These are phyloP conservation scores for Rubus parviflorus DNA, from an alignment of 306 rosid species.

Conservation along the genomic window DNA sequence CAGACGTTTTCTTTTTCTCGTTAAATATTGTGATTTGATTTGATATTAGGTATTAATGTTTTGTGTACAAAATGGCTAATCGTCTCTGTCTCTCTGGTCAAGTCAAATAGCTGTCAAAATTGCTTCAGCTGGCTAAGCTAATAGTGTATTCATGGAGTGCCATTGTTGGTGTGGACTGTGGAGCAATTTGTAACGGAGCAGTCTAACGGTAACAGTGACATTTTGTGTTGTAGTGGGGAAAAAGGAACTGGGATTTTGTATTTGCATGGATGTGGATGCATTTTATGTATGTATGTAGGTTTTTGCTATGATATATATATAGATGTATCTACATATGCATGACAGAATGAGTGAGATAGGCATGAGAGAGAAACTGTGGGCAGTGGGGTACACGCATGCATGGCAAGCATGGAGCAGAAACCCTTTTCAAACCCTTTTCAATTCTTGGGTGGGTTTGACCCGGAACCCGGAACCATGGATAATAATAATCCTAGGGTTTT, in stretches of 20 bases:
- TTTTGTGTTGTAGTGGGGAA: background rate
- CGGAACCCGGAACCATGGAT: constrained; percentile 2
- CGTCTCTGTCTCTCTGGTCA: background rate
- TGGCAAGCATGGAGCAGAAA: constrained; percentile 25
- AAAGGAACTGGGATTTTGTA: background rate
- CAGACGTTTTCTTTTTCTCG: constrained; percentile 2
- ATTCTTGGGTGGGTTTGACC: constrained; percentile 4
- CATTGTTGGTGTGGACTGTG: too few species aligned
- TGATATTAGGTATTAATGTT: constrained; percentile 7
- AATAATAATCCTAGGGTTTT: background rate
- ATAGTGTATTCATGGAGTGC: background rate
- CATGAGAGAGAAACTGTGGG: constrained; percentile 1
- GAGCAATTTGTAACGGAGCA: background rate
- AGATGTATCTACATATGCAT: background rate
- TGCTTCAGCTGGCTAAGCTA: background rate
- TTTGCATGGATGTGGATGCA: background rate
- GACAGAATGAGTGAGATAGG: background rate
- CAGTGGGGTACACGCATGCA: constrained; percentile 9
- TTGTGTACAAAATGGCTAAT: background rate
- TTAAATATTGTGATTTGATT: background rate
- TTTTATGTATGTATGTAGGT: constrained; percentile 8
- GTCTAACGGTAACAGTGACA: background rate
- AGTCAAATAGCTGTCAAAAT: constrained; percentile 8
- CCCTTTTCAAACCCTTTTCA: constrained; percentile 19
- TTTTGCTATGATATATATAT: background rate